Conservation (phyloP, 129 eudicot species). For the Artemisia tridentata region DNA sequence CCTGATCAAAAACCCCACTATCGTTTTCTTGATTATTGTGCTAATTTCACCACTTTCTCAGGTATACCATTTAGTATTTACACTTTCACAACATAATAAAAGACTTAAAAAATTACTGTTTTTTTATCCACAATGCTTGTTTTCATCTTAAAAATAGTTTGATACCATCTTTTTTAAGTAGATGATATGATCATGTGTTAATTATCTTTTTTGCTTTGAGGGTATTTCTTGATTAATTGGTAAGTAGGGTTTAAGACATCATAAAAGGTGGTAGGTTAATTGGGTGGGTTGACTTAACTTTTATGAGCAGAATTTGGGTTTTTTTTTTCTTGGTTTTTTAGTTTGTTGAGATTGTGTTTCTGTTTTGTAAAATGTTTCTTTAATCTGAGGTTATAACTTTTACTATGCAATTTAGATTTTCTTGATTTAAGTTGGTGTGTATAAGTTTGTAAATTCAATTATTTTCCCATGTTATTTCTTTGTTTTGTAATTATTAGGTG, state of each 20-base stretch:
- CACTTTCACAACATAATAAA: not conserved
- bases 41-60: slow-evolving; percentile 37
- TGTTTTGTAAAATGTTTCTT: slow-evolving; percentile 29
- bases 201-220: slow-evolving; percentile 8
- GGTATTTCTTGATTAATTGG: slow-evolving; percentile 27
- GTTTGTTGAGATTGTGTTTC: slow-evolving; percentile 23
- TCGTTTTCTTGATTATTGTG: slow-evolving; percentile 11
- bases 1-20: slow-evolving; percentile 38
- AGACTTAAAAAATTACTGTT: not conserved
- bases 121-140: slow-evolving; percentile 30
- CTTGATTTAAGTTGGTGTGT: slow-evolving; percentile 26
- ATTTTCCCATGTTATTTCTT: slow-evolving; percentile 24
- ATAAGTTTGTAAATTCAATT: slow-evolving; percentile 6
- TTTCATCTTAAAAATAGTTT: not conserved
- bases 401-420: slow-evolving; percentile 8
- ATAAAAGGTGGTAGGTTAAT: slow-evolving; percentile 80
- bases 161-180: slow-evolving; percentile 13
- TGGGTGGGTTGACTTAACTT: slow-evolving; percentile 85
- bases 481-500: not conserved
- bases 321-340: slow-evolving; percentile 19
- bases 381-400: slow-evolving; percentile 17
- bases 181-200: slow-evolving; percentile 25
- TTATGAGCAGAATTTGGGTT: slow-evolving; percentile 27
- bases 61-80: slow-evolving; percentile 19
- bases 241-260: slow-evolving; percentile 25